Base-by-base conservation (phyloP, 2,329 filamentous ascomycete species). In the Fusarium sp. region DNA sequence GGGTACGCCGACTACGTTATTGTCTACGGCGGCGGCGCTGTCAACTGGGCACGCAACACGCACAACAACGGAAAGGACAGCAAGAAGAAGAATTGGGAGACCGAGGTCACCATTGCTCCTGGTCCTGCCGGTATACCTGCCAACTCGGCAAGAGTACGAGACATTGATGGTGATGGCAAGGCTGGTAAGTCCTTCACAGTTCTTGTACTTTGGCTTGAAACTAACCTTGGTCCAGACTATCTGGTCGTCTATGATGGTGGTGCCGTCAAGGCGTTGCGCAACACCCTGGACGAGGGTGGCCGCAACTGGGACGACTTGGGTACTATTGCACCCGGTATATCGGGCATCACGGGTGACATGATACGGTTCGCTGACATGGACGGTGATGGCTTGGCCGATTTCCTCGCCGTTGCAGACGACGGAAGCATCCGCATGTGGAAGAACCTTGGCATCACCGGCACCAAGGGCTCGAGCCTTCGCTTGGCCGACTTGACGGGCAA, bases 221-320 rank as follows among this genome's bases (percentile, higher is more conserved):
- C 43, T 47, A 25, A 47, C 20, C 20, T 15, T 22, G 14, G 4
- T 2, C 3, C 30, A 66, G 74, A 76, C 22, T 74, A 76, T 25
- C 56, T 76, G 1, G 43, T 76, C 30, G 32, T 72, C 8, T 76
- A 76, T 30, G 37, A 50, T 8, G 74, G 73, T 3, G 73, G 73
- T 27, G 66, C 74, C 4, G 73, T 74, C 37, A 68, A 65, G 43
- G 43, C 43, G 12, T 47, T 22, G 12, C 43, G 43, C 6, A 47
- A 47, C 12, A 47, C 43, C 20, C 20, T 47, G 12, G 22, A 15
- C 0, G 43, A 47, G 20, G 43, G 43, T 25, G 43, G 38, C 43
- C 20, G 22, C 12, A 52, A 54, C 4, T 54, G 27, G 50, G 27
- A n/a, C 25, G 50, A 54, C 50, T 30, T 54, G 15, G 50, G 50